These are phyloP conservation scores for Pythium volutum DNA, from an alignment of 352 stramenopile genomes.

Conservation along the genomic window DNA sequence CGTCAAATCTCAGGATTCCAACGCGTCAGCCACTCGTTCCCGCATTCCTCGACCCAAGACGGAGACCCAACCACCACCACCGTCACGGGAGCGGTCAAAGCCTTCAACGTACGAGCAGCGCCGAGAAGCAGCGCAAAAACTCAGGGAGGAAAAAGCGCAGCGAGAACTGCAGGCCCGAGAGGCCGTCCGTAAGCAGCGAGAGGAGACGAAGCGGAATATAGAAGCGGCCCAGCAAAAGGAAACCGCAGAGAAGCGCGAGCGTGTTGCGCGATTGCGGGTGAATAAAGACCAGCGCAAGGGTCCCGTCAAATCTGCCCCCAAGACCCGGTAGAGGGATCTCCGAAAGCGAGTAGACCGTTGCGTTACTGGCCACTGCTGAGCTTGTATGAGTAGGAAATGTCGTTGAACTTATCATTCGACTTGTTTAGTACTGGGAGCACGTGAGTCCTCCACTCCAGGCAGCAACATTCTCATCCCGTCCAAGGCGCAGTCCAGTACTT, in stretches of 20 bases:
- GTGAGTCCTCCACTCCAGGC: conserved; percentile 19
- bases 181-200: conserved; percentile 58
- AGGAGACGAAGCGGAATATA: conserved; percentile 57
- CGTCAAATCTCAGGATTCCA: conserved; percentile 10
- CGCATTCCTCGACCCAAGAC: conserved; percentile 9
- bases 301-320: neutral
- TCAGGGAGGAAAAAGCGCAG: conserved; percentile 68
- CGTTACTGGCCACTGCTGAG: neutral
- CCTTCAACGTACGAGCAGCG: conserved; percentile 55
- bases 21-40: conserved; percentile 2
- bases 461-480: conserved; percentile 43
- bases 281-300: conserved; percentile 33
- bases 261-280: conserved; percentile 55
- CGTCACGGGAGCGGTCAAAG: conserved; percentile 15
- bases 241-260: conserved; percentile 65
- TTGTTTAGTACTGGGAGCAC: conserved; percentile 22
- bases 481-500: conserved; percentile 34
- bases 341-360: neutral
- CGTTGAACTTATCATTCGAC: neutral
- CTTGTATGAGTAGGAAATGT: conserved; percentile 7
- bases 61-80: neutral
- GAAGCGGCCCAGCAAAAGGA: conserved; percentile 66
- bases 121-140: conserved; percentile 54
- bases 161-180: conserved; percentile 61
- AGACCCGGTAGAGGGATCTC: conserved; percentile 2